Base-by-base conservation (phyloP, 257 asterid genomes). In the Parsonsia alboflavescens region DNA sequence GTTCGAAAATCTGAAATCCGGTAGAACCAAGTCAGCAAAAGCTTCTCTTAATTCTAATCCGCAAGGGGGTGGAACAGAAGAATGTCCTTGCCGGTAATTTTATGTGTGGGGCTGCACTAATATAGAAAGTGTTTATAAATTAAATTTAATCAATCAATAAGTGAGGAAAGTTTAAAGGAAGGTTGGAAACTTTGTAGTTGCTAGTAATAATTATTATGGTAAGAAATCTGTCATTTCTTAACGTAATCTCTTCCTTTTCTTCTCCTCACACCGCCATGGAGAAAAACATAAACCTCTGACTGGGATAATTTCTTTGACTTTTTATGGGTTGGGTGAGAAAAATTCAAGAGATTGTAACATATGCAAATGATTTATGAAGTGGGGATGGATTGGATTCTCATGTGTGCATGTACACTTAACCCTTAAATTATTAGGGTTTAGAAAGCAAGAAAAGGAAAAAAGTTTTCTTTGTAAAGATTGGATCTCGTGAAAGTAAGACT, bases 401-500 rank as follows among this genome's bases (percentile, higher is more conserved):
- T 36, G 21, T 3, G 3, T 50, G n/a, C 11, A 33, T 13, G 6
- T 16, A 13, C 7, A 8, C 11, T 33, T 13, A 62, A 6, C 39
- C 67, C 67, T 71, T 77, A 73, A 8, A 70, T 56, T 63, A 73
- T 45, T 77, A 72, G 84, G 85, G 78, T 80, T 73, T 59, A 58
- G 49, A 45, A 68, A 73, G 76, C 81, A 84, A 74, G 75, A 80
- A 82, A 80, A 71, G 80, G n/a, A n/a, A n/a, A n/a, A 73, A 83
- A 86, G 83, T 72, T 16, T 39, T 50, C 56, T 41, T 56, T 12
- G 12, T 11, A 30, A 68, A 57, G 82, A 85, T 87, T 83, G 93
- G 94, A 91, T 88, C 93, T 84, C 77, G 92, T 85, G 92, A 84
- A 81, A 84, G 84, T 81, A 88, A 74, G 86, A 16, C 36, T 74